Percentiles rank a stretch among this genome's conserved stretches.
Evolutionary conservation across 345 rosid genomes (phyloP).

Genomic region (Corymbia maculata): DNA sequence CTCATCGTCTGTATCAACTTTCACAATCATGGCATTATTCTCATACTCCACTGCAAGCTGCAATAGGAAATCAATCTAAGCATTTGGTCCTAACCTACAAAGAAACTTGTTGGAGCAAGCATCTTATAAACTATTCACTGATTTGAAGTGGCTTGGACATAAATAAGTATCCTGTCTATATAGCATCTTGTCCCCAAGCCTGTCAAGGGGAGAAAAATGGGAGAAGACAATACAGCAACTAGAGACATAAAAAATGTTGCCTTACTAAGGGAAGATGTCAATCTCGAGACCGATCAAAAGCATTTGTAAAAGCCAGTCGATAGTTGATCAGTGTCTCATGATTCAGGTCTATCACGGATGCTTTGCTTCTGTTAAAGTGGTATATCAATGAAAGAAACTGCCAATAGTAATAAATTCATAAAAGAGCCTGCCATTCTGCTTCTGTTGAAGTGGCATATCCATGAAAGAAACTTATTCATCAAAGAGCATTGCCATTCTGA

Average conservation of each 20-base stretch:
- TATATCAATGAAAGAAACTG: not conserved
- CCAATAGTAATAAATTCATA: not conserved
- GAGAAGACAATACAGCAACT: not conserved
- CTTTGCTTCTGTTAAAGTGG: not conserved
- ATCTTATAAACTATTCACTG: not conserved
- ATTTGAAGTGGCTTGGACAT: not conserved
- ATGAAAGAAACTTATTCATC: not conserved
- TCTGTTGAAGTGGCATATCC: not conserved
- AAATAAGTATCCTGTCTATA: not conserved
- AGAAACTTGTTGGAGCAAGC: not conserved
- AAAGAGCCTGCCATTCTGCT: not conserved
- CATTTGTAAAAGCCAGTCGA: not conserved
- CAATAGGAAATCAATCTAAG: not conserved
- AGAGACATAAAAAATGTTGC: not conserved
- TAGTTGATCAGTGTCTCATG: not conserved
- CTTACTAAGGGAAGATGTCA: not conserved
- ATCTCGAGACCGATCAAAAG: not conserved
- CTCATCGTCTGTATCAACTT: constrained; percentile 89
- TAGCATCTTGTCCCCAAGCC: not conserved
- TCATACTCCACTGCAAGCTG: constrained; percentile 93
- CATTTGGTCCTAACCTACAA: not conserved
- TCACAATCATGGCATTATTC: constrained; percentile 67
- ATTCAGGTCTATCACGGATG: not conserved
- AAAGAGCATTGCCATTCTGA: not conserved
- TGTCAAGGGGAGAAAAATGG: not conserved